Evolutionary conservation across 768 basidiomycete genomes (phyloP).

Genomic region (Mycena galericulata): DNA sequence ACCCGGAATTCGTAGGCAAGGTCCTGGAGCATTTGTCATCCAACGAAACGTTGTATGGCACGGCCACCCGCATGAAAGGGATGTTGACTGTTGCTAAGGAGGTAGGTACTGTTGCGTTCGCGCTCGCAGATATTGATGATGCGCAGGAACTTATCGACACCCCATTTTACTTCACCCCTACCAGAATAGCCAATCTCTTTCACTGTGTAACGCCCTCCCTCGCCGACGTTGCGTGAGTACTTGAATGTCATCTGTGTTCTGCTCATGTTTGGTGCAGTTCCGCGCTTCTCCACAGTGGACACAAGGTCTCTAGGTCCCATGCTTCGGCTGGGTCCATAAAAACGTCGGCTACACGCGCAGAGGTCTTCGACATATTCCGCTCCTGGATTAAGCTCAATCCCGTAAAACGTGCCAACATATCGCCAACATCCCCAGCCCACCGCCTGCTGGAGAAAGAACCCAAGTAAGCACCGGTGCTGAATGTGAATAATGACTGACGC

Average conservation of each 20-base stretch:
- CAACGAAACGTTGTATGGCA: constrained; percentile 77
- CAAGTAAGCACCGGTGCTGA: too few species aligned
- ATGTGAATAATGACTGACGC: neutral
- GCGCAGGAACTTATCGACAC: constrained; percentile 72
- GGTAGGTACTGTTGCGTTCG: constrained; percentile 55
- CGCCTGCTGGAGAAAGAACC: constrained; percentile 76
- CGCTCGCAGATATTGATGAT: neutral
- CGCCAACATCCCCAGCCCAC: constrained; percentile 77
- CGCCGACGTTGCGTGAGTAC: constrained; percentile 77
- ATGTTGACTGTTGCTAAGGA: constrained; percentile 94
- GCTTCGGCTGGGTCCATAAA: constrained; percentile 91
- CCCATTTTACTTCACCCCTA: constrained; percentile 92
- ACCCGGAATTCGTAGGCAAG: constrained; percentile 76
- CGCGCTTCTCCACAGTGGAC: constrained; percentile 88
- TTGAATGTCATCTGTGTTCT: neutral
- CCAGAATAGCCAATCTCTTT: constrained; percentile 82
- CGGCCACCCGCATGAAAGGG: constrained; percentile 88
- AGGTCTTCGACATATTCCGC: constrained; percentile 86
- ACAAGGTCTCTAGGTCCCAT: constrained; percentile 91
- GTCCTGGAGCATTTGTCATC: constrained; percentile 80
- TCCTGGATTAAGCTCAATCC: constrained; percentile 88
- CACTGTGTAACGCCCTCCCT: constrained; percentile 84
- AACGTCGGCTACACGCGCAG: constrained; percentile 79
- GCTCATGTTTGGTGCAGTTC: constrained; percentile 62
- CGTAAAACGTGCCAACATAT: constrained; percentile 86